phyloP scores from a whole-genome alignment of 129 eudicot genomes.

The Heracleum sosnowskyi region DNA sequence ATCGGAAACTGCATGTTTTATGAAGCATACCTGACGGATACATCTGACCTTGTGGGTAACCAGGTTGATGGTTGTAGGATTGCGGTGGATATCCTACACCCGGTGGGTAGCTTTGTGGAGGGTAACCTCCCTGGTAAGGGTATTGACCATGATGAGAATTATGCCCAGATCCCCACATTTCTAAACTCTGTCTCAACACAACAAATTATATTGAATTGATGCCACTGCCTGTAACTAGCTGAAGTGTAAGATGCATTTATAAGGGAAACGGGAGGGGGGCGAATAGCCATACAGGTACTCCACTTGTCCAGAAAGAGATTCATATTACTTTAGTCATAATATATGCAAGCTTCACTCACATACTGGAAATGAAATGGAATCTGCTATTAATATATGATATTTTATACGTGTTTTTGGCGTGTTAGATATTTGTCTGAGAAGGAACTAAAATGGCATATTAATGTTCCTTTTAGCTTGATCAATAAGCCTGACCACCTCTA shows the following conservation, averaged over 20 bases:
- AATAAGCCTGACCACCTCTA: background rate
- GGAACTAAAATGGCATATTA: background rate
- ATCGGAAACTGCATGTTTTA: background rate
- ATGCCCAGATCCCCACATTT: conserved; percentile 13
- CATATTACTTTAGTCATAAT: background rate
- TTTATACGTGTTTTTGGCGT: background rate
- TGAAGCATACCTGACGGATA: conserved; percentile 2
- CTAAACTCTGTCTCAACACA: background rate
- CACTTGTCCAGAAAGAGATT: background rate
- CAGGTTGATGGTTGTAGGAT: background rate
- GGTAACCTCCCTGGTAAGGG: conserved; percentile 10
- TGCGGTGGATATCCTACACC: conserved; percentile 4
- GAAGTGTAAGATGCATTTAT: background rate
- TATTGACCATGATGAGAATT: conserved; percentile 1
- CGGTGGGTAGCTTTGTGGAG: conserved; percentile 12
- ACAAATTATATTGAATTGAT: background rate
- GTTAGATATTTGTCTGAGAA: background rate
- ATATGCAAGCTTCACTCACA: no score
- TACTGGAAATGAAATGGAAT: no score
- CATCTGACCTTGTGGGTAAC: conserved; percentile 11
- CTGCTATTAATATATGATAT: background rate
- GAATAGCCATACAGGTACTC: background rate
- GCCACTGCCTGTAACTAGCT: background rate
- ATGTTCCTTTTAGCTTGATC: background rate
- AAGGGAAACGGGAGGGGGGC: no score